Base-by-base conservation (phyloP, 352 stramenopile species). In the Phytophthora pini region DNA sequence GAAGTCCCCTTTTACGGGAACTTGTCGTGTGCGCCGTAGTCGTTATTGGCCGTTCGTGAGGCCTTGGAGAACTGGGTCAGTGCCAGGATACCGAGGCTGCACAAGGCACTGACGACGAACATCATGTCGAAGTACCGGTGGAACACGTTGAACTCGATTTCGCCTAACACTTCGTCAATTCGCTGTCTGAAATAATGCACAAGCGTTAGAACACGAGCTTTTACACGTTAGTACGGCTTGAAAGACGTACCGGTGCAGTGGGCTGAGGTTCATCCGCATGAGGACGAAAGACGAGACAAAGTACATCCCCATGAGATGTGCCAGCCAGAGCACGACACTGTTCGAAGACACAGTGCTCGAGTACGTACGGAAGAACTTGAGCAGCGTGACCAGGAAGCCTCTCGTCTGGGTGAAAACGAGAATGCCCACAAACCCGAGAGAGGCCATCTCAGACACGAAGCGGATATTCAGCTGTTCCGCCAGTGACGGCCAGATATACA, bases 231-330 rank as follows among this genome's bases (percentile, higher is more conserved):
- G 11, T 4, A 45, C 13, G 45, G 32, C 38, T 39, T 8, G 10
- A 29, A 36, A 13, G 3, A 55, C 67, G 57, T 70, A 92, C 82
- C 85, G 62, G 40, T 95, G 83, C 38, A 77, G 62, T 4, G 81
- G 65, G 38, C 83, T 90, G 38, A 95, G 76, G 61, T 95, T 95
- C 87, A 95, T 93, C 22, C 87, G 82, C 87, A 95, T 95, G 61
- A 95, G 76, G 41, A 95, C 84, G 46, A 95, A 95, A 2, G 87
- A 92, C 29, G 87, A 95, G 32, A 95, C 80, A 61, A 95, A 95
- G 68, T 95, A 95, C 84, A 92, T 95, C 12, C 87, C 87, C 87
- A 92, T 95, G 40, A 95, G 75, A 36, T 95, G 82, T 13, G 87
- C 87, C 27, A 95, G 72, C 81, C 78, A 93, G 3, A 95, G 74